These are phyloP conservation scores for Sclerotinia spermophila DNA, from an alignment of 2,329 filamentous ascomycete genomes.

Conservation along the genomic window DNA sequence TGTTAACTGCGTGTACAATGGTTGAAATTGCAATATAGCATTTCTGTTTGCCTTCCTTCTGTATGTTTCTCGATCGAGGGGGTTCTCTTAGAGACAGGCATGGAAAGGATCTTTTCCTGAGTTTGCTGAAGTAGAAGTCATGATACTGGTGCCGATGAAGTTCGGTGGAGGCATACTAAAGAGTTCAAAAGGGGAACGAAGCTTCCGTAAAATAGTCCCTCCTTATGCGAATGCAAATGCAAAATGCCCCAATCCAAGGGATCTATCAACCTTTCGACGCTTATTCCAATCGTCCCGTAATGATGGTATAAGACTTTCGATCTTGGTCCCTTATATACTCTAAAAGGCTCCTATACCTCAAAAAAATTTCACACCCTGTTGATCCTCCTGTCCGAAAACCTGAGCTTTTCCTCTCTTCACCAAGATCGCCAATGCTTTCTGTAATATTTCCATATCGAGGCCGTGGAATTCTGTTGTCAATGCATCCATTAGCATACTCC, in stretches of 20 bases:
- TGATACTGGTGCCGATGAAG: neutral
- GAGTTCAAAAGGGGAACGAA: neutral
- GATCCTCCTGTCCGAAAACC: conserved; percentile 85
- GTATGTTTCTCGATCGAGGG: neutral
- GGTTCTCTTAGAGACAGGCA: neutral
- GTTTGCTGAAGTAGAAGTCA: neutral
- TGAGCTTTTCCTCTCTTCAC: conserved; percentile 91
- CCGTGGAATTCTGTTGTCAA: conserved; percentile 67
- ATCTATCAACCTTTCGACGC: neutral
- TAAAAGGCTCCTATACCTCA: conserved; percentile 39
- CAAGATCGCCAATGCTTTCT: conserved; percentile 73
- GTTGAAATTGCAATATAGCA: neutral
- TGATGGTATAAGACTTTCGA: neutral
- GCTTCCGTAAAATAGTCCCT: neutral
- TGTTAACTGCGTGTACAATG: neutral
- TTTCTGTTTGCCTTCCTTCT: neutral
- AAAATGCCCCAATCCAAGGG: neutral
- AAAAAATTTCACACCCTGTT: conserved; percentile 95
- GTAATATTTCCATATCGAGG: conserved; percentile 79
- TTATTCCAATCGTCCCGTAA: neutral
- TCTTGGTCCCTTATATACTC: neutral
- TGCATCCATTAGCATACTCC: neutral
- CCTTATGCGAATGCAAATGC: neutral
- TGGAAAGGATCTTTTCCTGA: neutral
- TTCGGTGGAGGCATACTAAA: neutral